A percentile compares a stretch with the other conserved stretches of the same genome.
phyloP scores from a whole-genome alignment of 352 stramenopile species.

The Phytophthora brassicae region DNA sequence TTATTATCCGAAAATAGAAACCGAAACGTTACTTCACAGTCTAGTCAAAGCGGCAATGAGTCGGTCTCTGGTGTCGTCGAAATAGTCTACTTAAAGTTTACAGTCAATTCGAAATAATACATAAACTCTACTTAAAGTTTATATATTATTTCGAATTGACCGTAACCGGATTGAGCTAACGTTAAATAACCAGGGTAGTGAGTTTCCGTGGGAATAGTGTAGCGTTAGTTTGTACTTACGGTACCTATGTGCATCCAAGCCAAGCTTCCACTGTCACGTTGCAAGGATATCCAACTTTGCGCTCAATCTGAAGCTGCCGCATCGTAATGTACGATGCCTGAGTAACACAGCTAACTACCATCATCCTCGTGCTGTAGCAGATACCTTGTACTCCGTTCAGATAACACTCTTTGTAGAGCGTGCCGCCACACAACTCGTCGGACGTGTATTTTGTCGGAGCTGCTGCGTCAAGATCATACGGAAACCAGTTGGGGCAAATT shows the following conservation, averaged over 20 bases:
- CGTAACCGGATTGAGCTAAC: no score
- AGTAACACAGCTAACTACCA: conserved; percentile 41
- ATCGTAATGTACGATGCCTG: conserved; percentile 27
- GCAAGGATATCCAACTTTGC: conserved; percentile 30
- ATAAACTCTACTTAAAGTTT: no score
- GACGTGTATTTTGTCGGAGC: conserved; percentile 26
- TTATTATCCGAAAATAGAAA: no score
- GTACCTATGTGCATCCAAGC: conserved; percentile 33
- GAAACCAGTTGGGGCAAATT: conserved; percentile 22
- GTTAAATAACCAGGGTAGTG: no score
- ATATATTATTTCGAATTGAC: no score
- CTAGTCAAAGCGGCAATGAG: no score
- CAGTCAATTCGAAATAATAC: no score
- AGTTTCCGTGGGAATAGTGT: no score
- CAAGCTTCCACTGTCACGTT: conserved; percentile 33
- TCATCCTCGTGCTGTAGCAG: conserved; percentile 50
- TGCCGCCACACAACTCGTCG: conserved; percentile 32
- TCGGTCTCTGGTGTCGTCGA: no score
- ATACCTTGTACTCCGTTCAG: conserved; percentile 32
- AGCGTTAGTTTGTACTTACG: no score
- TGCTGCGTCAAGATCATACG: conserved; percentile 24
- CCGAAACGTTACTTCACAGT: no score
- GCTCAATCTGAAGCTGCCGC: conserved; percentile 38
- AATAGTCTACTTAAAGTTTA: no score
- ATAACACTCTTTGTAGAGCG: conserved; percentile 36